Evolutionary conservation across 805 yeast species (phyloP).

Genomic region (Dipodascus geniculatus): DNA sequence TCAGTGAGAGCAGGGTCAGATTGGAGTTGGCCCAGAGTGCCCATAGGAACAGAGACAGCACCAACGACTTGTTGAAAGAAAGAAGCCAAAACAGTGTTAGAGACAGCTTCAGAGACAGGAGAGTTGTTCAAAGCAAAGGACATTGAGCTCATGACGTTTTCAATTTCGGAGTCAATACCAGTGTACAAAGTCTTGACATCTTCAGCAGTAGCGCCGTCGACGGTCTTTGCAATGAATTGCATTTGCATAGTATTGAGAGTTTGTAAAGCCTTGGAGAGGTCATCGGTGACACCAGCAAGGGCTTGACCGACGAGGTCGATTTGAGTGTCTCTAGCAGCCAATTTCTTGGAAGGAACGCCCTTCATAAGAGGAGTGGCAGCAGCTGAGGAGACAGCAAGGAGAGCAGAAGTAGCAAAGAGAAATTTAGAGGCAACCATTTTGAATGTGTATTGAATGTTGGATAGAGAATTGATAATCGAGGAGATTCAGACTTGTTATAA

Average conservation of each 20-base stretch:
- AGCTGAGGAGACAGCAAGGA: background rate
- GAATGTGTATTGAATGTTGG: background rate
- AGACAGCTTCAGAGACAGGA: constrained; percentile 17
- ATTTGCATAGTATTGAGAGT: constrained; percentile 3
- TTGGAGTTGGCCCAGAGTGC: background rate
- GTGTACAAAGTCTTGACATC: constrained; percentile 14
- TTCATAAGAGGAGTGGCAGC: constrained; percentile 2
- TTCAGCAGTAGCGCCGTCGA: background rate
- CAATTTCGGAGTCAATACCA: constrained; percentile 25
- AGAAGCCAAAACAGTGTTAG: constrained; percentile 14
- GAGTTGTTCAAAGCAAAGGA: constrained; percentile 9
- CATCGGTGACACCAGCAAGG: background rate
- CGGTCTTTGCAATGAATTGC: constrained; percentile 5
- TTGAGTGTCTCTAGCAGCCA: constrained; percentile 3
- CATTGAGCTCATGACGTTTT: constrained; percentile 18
- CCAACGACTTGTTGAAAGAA: constrained; percentile 10
- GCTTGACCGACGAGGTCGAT: constrained; percentile 1
- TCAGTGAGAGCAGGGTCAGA: background rate
- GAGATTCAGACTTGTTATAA: background rate
- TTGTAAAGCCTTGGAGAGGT: constrained; percentile 4
- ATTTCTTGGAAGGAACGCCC: constrained; percentile 5
- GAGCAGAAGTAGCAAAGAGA: background rate
- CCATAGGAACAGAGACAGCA: background rate
- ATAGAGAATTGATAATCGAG: background rate
- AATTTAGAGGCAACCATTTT: background rate